Evolutionary conservation across 2,329 filamentous ascomycete species (phyloP).

Genomic region (Colletotrichum destructivum): DNA sequence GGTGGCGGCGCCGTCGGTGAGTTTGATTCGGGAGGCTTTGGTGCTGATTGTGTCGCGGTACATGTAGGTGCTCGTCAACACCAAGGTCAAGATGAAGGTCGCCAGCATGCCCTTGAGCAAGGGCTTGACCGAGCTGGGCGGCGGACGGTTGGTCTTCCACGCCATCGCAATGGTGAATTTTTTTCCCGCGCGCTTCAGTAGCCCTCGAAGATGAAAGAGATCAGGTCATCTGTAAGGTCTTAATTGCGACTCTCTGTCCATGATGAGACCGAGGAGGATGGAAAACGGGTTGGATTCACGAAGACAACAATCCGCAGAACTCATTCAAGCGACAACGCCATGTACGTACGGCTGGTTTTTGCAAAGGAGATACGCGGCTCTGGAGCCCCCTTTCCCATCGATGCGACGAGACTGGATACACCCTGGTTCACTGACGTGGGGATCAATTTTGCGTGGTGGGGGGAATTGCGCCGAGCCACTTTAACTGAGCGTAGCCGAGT

Average conservation of each 20-base stretch:
- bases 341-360: conserved; percentile 15
- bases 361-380: conserved; percentile 31
- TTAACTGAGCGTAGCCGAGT: conserved; percentile 13
- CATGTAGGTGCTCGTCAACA: conserved; percentile 41
- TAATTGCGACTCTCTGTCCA: conserved; percentile 12
- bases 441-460: conserved; percentile 30
- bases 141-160: conserved; percentile 33
- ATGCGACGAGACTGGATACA: conserved; percentile 22
- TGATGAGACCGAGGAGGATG: conserved; percentile 11
- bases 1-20: conserved; percentile 38
- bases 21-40: conserved; percentile 34
- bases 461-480: conserved; percentile 37
- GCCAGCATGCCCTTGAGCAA: conserved; percentile 34
- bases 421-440: conserved; percentile 36
- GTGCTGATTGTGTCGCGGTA: conserved; percentile 41
- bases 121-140: conserved; percentile 29
- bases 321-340: conserved; percentile 7
- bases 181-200: neutral
- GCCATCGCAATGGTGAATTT: conserved; percentile 26
- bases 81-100: conserved; percentile 29
- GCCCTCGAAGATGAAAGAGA: neutral
- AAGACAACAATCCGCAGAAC: conserved; percentile 1
- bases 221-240: conserved; percentile 24
- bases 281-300: neutral
- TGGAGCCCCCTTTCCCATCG: conserved; percentile 31